A percentile compares a stretch with the other conserved stretches of the same genome.
These are phyloP conservation scores for Atalantia buxifolia DNA, from an alignment of 345 rosid genomes.

Conservation along the genomic window DNA sequence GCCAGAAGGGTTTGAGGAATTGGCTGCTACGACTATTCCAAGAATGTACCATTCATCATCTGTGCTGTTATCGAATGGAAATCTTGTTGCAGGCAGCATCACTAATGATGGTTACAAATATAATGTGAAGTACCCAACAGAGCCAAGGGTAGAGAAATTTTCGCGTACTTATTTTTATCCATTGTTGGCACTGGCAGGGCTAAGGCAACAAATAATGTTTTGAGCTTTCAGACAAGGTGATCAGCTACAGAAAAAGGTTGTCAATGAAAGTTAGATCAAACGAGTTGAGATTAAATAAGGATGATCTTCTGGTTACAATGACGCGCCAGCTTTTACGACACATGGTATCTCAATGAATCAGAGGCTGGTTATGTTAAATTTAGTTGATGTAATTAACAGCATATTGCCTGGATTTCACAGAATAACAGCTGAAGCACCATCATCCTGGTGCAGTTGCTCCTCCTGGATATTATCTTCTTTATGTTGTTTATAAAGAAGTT, in stretches of 20 bases:
- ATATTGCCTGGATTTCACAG: not conserved
- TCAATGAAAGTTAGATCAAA: conserved; percentile 19
- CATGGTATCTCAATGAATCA: conserved; percentile 73
- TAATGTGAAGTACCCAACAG: conserved; percentile 59
- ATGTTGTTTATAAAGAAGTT: conserved; percentile 21
- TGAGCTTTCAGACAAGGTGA: not conserved
- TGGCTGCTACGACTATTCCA: conserved; percentile 39
- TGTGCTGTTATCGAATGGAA: conserved; percentile 48
- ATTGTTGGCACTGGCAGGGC: conserved; percentile 7
- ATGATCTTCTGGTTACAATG: conserved; percentile 37
- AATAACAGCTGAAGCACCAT: conserved; percentile 31
- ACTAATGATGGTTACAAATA: conserved; percentile 58
- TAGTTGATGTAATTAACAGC: conserved; percentile 13
- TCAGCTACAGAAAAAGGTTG: conserved; percentile 28
- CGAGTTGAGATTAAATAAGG: not conserved
- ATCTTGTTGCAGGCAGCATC: conserved; percentile 70
- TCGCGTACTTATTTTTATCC: conserved; percentile 63
- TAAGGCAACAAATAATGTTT: conserved; percentile 33
- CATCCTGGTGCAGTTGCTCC: conserved; percentile 45
- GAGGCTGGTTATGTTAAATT: conserved; percentile 42
- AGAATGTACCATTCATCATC: conserved; percentile 74
- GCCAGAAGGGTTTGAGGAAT: conserved; percentile 31
- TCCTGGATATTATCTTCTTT: conserved; percentile 55
- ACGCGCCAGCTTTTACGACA: conserved; percentile 65
- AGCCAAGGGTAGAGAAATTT: conserved; percentile 66